Base-by-base conservation (phyloP, 75 land plant genomes). In the Pinus taeda region DNA sequence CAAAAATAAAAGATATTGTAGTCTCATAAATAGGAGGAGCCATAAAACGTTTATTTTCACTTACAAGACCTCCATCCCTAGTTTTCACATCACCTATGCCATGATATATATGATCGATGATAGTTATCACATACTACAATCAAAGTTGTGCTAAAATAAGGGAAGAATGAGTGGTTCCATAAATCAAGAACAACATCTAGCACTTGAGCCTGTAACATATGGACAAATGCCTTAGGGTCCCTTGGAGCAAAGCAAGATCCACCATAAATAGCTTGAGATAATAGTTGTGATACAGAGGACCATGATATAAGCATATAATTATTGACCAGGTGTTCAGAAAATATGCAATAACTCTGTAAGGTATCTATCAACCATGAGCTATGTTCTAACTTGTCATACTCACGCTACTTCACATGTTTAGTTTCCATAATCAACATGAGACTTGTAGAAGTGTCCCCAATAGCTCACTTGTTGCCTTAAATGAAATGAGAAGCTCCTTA, bases 11-110 rank as follows among this genome's bases (percentile, higher is more conserved):
- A 45, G 90, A 81, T 65, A 88, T 93, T 65, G 91, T 73, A 79
- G 88, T 94, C 84, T 97, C 99, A 87, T 97, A 92, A 36, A 89
- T 93, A 26, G 97, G 95, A 36, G 89, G 91, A 29, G 82, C 84
- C 26, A 79, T 74, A 18, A 84, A 60, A 15, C 86, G 83, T 17
- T 75, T 83, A 17, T 77, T 81, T 59, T 79, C 39, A 66, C 78
- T 81, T 26, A 82, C 88, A 5, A 70, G 79, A 60, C 78, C 73
- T 39, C 73, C 81, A 75, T 74, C 79, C 14, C 88, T 77, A 53
- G 63, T 80, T 69, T 93, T 93, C 18, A 80, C 77, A 76, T 89
- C 91, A 71, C 91, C 91, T 59, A 89, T 85, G 64, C 93, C 99
- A 57, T 89, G 79, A 65, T 90, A 97, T 74, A 77, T 76, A 81